phyloP scores from a whole-genome alignment of 495 filamentous ascomycete species.

The Penicillium daleae region DNA sequence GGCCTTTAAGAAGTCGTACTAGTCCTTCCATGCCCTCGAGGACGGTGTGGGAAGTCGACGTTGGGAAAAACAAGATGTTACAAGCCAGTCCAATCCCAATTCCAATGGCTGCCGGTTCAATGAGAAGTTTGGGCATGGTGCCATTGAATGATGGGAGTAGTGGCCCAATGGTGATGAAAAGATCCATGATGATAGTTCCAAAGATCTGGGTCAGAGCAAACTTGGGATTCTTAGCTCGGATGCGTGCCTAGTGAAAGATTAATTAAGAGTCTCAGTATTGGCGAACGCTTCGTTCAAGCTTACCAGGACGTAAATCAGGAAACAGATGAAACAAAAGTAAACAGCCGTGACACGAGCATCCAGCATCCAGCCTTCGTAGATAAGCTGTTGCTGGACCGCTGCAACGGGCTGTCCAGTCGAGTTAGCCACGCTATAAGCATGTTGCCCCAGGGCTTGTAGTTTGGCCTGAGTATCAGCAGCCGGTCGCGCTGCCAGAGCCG shows the following conservation, averaged over 20 bases:
- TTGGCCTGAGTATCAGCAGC: conserved; percentile 39
- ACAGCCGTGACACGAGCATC: conserved; percentile 45
- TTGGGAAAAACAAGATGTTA: conserved; percentile 45
- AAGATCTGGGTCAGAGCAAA: conserved; percentile 39
- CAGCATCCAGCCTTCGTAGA: conserved; percentile 46
- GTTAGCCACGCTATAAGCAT: conserved; percentile 37
- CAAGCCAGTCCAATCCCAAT: conserved; percentile 43
- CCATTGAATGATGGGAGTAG: conserved; percentile 44
- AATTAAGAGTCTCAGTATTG: neutral
- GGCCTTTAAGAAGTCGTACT: conserved; percentile 32
- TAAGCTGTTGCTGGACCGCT: conserved; percentile 26
- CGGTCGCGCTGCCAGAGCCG: conserved; percentile 42
- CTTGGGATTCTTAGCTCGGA: conserved; percentile 47
- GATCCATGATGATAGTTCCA: conserved; percentile 43
- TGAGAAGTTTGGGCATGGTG: conserved; percentile 38
- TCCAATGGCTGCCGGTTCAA: conserved; percentile 43
- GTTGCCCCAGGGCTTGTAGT: conserved; percentile 37
- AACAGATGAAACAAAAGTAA: conserved; percentile 39
- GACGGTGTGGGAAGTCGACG: conserved; percentile 42
- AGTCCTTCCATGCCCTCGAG: conserved; percentile 41
- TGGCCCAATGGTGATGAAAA: conserved; percentile 40
- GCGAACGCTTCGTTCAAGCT: neutral
- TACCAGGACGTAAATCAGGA: conserved; percentile 45
- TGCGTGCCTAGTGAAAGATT: conserved; percentile 29
- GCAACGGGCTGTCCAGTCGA: conserved; percentile 33